A percentile compares a stretch with the other conserved stretches of the same genome.
phyloP scores from a whole-genome alignment of 768 basidiomycete genomes.

The Cantharellus anzutake region DNA sequence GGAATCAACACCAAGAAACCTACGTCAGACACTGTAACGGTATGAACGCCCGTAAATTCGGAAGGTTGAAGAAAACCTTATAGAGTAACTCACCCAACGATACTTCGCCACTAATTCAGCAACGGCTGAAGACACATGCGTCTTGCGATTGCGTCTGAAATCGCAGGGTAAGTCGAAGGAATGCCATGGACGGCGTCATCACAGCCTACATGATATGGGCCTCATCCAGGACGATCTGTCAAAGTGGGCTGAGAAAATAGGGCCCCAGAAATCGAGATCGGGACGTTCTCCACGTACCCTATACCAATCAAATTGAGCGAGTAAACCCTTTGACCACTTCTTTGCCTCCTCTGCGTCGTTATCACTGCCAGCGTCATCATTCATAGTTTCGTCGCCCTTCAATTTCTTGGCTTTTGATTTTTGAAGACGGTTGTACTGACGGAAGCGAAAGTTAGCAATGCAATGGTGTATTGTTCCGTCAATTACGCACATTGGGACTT shows the following conservation, averaged over 20 bases:
- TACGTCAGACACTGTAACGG: neutral
- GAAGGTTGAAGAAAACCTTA: neutral
- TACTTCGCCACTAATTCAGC: conserved; percentile 31
- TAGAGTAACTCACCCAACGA: conserved; percentile 34
- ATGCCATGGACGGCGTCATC: neutral
- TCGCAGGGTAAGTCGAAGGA: neutral
- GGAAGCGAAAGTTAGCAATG: too few relatives aligned
- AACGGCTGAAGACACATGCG: conserved; percentile 35
- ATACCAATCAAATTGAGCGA: conserved; percentile 18
- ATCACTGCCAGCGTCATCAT: conserved; percentile 8
- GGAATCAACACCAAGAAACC: neutral
- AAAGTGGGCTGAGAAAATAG: neutral
- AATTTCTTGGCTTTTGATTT: conserved; percentile 14
- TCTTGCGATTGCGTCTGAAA: conserved; percentile 30
- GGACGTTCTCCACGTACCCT: conserved; percentile 7
- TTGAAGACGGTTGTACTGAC: conserved; percentile 3
- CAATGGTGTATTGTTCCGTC: too few relatives aligned
- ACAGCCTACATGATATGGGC: conserved; percentile 31
- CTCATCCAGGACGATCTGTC: conserved; percentile 58
- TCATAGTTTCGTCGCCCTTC: conserved; percentile 11
- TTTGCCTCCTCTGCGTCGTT: conserved; percentile 11
- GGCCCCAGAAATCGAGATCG: neutral
- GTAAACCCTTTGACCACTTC: conserved; percentile 15
- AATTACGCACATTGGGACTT: conserved; percentile 11
- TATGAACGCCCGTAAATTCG: neutral